Evolutionary conservation across 2,329 filamentous ascomycete genomes (phyloP), one percentile per base, ranked within the genome.

Genomic region (Penicillium polonicum): DNA sequence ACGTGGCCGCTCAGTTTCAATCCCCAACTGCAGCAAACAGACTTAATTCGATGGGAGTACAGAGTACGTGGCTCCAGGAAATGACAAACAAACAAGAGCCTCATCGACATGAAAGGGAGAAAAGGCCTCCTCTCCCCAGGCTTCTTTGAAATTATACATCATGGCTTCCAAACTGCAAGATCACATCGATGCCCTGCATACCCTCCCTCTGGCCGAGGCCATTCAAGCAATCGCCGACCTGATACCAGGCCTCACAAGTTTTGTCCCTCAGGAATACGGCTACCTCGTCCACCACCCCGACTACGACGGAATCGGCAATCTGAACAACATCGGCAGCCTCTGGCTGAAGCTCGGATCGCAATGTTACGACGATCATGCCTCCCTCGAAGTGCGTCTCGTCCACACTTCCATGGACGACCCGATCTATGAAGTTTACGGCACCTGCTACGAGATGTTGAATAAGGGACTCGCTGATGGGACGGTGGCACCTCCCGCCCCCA

Each of bases 351-450:
- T 52, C 19, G 62, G 41, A 2, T 4, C 9, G 2, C 54, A 46
- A 27, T 68, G 66, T 48, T 45, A 44, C 17, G 27, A 44, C 7
- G 61, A 67, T 9, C 60, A 63, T 35, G 65, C 66, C 5, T 21
- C 61, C 1, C 59, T 65, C 12, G 10, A 54, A 39, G 57, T 55
- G 35, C 67, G 66, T 0, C 59, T 69, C 1, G 31, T 58, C 2
- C 62, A 66, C 12, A 17, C 43, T 4, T 42, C 55, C 1, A 48
- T 67, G 5, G 65, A 68, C 7, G 31, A 52, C 0, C 36, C 49
- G 9, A 59, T 69, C 15, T 44, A 50, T 12, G 23, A 51, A 2
- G 39, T 69, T 21, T 69, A 67, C 33, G 15, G 27, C 1, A n/a
- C 48, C 2, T 58, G 45, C 27, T 29, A 61, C 7, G 33, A 39